Evolutionary conservation across 176 grass and related monocot genomes (phyloP).

Genomic region (maize (Zea mays)): Zm-B73-REFERENCE-NAM-5.0 NC_050098.1:155402001-155402500

Average conservation of each 20-base stretch:
- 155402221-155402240: neutral
- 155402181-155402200: neutral
- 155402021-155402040: neutral
- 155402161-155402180: neutral
- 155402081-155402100: constrained; percentile 3
- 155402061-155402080: neutral
- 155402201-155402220: neutral
- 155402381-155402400: neutral
- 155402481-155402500: neutral
- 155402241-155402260: neutral
- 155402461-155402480: neutral
- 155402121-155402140: constrained; percentile 16
- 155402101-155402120: neutral
- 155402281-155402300: no score
- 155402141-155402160: neutral
- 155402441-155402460: neutral
- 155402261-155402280: no score
- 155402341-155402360: no score
- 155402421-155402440: neutral
- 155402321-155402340: no score
- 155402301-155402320: no score
- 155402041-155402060: neutral
- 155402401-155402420: neutral
- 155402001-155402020: constrained; percentile 10
- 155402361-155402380: no score